phyloP scores from a whole-genome alignment of 2,329 filamentous ascomycete species.

The Fusarium sp. region DNA sequence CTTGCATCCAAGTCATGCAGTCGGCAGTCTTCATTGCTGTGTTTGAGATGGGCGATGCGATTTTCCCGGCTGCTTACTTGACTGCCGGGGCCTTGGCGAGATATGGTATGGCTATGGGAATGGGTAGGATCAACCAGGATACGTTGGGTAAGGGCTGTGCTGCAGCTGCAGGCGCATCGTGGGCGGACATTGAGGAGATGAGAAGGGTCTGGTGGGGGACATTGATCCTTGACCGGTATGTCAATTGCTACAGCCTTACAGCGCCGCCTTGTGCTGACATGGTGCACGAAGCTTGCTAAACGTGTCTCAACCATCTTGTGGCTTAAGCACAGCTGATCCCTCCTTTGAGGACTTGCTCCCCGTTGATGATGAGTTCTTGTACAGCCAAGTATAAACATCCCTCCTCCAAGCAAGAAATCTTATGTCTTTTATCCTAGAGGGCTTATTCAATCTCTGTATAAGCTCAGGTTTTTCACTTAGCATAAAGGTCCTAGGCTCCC shows the following conservation, averaged over 20 bases:
- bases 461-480: no score
- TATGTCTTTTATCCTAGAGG: no score
- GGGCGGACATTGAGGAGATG: not conserved
- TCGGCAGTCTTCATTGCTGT: not conserved
- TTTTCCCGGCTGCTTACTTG: not conserved
- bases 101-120: not conserved
- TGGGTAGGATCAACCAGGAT: not conserved
- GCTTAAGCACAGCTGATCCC: not conserved
- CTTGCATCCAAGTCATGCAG: not conserved
- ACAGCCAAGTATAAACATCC: not conserved
- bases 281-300: fast-evolving
- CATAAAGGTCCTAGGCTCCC: no score
- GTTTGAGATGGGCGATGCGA: not conserved
- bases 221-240: not conserved
- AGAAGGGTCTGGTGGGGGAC: not conserved
- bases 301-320: not conserved
- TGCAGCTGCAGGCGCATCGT: not conserved
- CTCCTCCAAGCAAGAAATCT: no score
- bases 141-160: not conserved
- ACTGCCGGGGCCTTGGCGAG: not conserved
- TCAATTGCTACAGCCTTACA: not conserved
- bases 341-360: not conserved
- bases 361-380: not conserved
- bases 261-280: fast-evolving
- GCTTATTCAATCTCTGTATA: no score